Percentiles rank a stretch among this genome's conserved stretches.
Conservation (phyloP, 345 rosid species). For the Brassica rapa region DNA sequence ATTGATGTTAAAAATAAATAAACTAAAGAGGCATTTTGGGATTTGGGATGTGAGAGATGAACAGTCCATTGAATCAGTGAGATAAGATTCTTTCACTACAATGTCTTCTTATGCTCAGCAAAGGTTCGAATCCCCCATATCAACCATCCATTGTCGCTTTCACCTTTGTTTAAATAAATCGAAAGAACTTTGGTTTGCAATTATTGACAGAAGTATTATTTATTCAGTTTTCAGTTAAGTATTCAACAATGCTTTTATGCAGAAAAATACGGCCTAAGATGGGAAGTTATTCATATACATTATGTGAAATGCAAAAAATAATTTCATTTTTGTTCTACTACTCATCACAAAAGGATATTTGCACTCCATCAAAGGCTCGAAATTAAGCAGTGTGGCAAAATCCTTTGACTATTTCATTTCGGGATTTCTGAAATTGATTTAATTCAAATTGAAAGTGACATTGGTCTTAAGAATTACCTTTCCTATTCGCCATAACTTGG, state of each 20-base stretch:
- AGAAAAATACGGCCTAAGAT: not conserved
- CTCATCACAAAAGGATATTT: not conserved
- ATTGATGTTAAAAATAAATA: slow-evolving; percentile 9
- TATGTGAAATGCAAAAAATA: not conserved
- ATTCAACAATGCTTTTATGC: not conserved
- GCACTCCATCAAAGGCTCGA: not conserved
- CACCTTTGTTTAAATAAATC: slow-evolving; percentile 34
- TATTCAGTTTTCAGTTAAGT: not conserved
- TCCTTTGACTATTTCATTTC: not conserved
- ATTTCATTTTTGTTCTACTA: not conserved
- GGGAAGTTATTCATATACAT: not conserved
- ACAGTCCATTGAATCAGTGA: slow-evolving; percentile 41
- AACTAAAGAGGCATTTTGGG: slow-evolving; percentile 17
- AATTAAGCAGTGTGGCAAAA: not conserved
- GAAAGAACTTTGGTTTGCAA: not conserved
- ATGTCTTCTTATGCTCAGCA: slow-evolving; percentile 34
- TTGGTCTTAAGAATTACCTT: not conserved
- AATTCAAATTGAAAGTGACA: not conserved
- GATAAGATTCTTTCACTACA: slow-evolving; percentile 26
- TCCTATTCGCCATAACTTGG: not conserved
- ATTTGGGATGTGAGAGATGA: slow-evolving; percentile 28
- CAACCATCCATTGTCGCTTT: slow-evolving; percentile 36
- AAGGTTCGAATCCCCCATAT: slow-evolving; percentile 37
- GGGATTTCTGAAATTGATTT: not conserved
- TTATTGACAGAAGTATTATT: not conserved